Evolutionary conservation across 2,329 filamentous ascomycete species (phyloP), one percentile per base, ranked within the genome.

Genomic region (Exophiala phaeomuriformis): DNA sequence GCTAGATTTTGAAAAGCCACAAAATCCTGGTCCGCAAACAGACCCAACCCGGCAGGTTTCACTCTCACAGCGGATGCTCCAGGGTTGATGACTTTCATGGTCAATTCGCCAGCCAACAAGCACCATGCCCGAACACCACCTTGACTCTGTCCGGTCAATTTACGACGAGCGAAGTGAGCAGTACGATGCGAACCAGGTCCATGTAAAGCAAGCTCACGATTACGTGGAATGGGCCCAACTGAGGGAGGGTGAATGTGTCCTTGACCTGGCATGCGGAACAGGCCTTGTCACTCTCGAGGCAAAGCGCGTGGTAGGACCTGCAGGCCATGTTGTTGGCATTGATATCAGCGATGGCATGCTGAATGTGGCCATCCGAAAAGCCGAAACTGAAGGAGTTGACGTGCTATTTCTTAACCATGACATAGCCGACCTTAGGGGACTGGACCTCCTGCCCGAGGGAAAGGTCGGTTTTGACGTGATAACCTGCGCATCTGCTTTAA

Each of bases 261-360:
- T 75, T 8, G 73, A 76, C 50, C 64, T 76, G 10, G 73, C 72
- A 4, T 75, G 72, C 55, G 72, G 73, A 3, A 75, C 73, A 4
- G 74, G 73, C 3, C 66, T 75, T 0, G 63, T 75, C 10, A 68
- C 68, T 0, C 68, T 73, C 53, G 63, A 65, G 5, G 69, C 69
- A 29, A 66, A 68, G 27, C 61, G 69, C 7, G 63, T 58, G 5
- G 70, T 74, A 2, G 71, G 71, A 0, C 52, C 64, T 4, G 53
- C 59, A 4, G 72, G 72, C 6, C 51, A 55, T 8, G 70, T 75
- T 1, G 52, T 70, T 4, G 73, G 72, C 27, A 57, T 75, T 40
- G 73, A 76, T 53, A 65, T 75, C 36, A 67, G 63, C 51, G 53
- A 67, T 5, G 67, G 68, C 19, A 74, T 74, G 72, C 65, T 75